Evolutionary conservation across 2,329 filamentous ascomycete genomes (phyloP), one percentile per base, ranked within the genome.

Genomic region (Cryoendolithus antarcticus): DNA sequence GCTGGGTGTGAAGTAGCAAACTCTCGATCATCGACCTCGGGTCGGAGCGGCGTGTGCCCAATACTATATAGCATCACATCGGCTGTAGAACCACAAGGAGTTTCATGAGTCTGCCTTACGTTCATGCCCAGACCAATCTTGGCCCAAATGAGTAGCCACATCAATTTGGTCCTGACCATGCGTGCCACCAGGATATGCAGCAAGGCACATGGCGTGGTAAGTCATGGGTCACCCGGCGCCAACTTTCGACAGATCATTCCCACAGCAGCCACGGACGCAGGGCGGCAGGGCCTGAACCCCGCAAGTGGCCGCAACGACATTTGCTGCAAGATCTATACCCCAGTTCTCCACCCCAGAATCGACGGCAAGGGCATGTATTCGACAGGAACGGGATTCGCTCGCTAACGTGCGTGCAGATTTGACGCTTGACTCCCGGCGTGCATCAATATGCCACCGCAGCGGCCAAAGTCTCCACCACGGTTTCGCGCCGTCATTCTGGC

Each of bases 161-260:
- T 19, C 15, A 19, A 19, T 19, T 19, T 19, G 15, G 15, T 19
- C 15, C 15, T 19, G 5, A 19, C 15, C 15, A 19, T 19, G 15
- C 15, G 15, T 19, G 15, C 15, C 15, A 27, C 30, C 38, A 34
- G 38, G 35, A 36, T 34, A 34, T 40, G 38, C 38, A 40, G 37
- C 30, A 32, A 40, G 33, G 38, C 38, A 40, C 38, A 36, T 40
- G 38, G 31, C 30, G 8, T 8, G 21, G 21, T 24, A 34, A 34
- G 38, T 39, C 38, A 39, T 40, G 38, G 34, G 38, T 36, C 30
- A 34, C 38, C 24, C 27, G 38, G 24, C 11, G 15, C 15, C 15
- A 19, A 12, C 11, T 39, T 24, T 36, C n/a, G 29, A 24, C 11
- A 30, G 13, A 30, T 34, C 38, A 40, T 35, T 40, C 33, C 27